A percentile compares a stretch with the other conserved stretches of the same genome.
phyloP scores from a whole-genome alignment of 805 yeast genomes.

The Candida tibetensis region DNA sequence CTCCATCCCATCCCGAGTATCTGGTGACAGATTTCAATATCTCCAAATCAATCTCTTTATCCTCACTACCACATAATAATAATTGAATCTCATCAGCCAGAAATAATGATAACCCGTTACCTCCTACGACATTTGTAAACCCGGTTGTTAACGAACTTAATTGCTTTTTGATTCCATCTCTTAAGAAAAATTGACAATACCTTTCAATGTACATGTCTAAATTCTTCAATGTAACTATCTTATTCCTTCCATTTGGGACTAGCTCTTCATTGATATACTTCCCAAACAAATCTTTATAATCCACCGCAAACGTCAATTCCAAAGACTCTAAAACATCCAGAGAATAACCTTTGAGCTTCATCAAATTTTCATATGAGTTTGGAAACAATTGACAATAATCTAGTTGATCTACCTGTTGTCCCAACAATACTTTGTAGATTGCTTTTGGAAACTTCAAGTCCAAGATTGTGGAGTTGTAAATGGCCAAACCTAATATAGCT shows the following conservation, averaged over 20 bases:
- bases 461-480: constrained; percentile 83
- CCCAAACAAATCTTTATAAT: constrained; percentile 51
- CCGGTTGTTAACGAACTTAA: constrained; percentile 65
- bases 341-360: constrained; percentile 24
- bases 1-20: constrained; percentile 61
- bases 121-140: constrained; percentile 72
- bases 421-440: constrained; percentile 70
- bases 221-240: constrained; percentile 58
- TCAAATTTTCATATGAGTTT: constrained; percentile 43
- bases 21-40: constrained; percentile 69
- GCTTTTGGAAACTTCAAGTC: constrained; percentile 77
- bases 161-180: constrained; percentile 50
- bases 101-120: constrained; percentile 76
- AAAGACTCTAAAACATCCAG: constrained; percentile 41
- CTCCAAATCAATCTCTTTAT: constrained; percentile 60
- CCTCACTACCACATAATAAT: constrained; percentile 73
- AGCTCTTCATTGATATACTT: constrained; percentile 46
- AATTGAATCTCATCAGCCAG: constrained; percentile 79
- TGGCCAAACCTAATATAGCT: constrained; percentile 82
- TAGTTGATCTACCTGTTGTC: constrained; percentile 49
- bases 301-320: constrained; percentile 58
- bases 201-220: constrained; percentile 57
- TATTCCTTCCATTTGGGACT: constrained; percentile 53
- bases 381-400: constrained; percentile 76
- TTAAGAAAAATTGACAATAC: constrained; percentile 61